A percentile compares a stretch with the other conserved stretches of the same genome.
Conservation (phyloP, 441 rosid species). For the Mallotus japonicus region DNA sequence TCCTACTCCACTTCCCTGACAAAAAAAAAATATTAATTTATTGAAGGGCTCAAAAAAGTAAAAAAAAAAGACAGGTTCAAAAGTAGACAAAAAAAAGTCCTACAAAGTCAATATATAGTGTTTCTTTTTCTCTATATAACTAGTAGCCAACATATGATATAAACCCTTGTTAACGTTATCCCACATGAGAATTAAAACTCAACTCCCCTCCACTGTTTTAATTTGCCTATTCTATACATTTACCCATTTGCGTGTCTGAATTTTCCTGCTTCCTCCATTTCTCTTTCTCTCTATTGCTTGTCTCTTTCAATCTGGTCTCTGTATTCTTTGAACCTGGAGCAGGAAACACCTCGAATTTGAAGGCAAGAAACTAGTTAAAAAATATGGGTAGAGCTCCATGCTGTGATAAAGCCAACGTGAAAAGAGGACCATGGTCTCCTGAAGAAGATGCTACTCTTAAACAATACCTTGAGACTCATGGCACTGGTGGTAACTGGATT, state of each 20-base stretch:
- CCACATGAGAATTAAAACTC: too few relatives aligned
- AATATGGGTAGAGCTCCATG: constrained; percentile 67
- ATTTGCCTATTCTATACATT: not conserved
- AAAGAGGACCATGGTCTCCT: constrained; percentile 67
- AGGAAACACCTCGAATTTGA: too few relatives aligned
- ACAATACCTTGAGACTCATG: constrained; percentile 38
- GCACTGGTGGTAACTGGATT: constrained; percentile 57
- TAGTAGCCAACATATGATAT: not conserved
- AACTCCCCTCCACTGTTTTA: constrained; percentile 1
- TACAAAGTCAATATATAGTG: not conserved
- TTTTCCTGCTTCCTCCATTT: constrained; percentile 1
- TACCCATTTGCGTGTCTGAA: constrained; percentile 23
- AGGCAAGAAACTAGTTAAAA: not conserved
- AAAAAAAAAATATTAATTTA: too few relatives aligned
- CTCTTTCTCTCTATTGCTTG: not conserved
- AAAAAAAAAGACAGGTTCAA: not conserved
- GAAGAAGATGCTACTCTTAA: constrained; percentile 60
- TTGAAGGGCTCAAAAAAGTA: not conserved
- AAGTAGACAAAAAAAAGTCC: not conserved
- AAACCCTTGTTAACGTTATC: not conserved
- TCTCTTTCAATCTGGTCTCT: not conserved
- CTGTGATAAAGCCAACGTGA: constrained; percentile 58
- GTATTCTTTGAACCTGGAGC: too few relatives aligned
- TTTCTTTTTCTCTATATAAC: not conserved
- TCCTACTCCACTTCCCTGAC: too few relatives aligned